Percentiles rank a stretch among this genome's conserved stretches.
These are phyloP conservation scores for Carex arenaria DNA, from an alignment of 202 grass and related monocot species.

Conservation along the genomic window DNA sequence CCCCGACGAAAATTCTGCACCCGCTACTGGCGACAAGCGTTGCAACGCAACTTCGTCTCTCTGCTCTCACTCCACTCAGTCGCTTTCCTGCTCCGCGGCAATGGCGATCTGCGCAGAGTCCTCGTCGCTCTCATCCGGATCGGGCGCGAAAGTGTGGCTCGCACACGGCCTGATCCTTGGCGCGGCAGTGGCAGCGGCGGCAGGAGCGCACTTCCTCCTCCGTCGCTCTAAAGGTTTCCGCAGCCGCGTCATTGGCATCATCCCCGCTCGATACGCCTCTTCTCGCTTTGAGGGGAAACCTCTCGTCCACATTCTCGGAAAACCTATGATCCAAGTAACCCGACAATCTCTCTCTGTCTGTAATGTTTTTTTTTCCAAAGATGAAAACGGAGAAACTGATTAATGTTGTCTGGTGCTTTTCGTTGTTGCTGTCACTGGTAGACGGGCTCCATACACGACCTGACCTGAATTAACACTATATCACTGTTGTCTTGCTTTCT, in stretches of 20 bases:
- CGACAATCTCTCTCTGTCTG: neutral
- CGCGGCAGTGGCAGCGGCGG: constrained; percentile 41
- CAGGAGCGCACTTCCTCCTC: constrained; percentile 32
- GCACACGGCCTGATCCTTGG: constrained; percentile 44
- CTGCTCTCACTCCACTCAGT: neutral
- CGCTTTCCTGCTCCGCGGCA: neutral
- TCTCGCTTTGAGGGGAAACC: constrained; percentile 95
- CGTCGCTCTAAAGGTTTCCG: constrained; percentile 47
- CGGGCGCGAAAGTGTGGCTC: constrained; percentile 36
- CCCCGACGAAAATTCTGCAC: too few species aligned
- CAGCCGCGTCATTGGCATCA: constrained; percentile 69
- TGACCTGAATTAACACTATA: too few species aligned
- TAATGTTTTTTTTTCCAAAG: neutral
- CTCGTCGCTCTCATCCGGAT: constrained; percentile 21
- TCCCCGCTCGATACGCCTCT: constrained; percentile 86
- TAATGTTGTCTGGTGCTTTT: neutral
- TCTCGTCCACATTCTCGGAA: constrained; percentile 74
- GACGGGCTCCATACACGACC: neutral
- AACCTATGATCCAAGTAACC: constrained; percentile 88
- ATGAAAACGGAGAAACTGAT: neutral
- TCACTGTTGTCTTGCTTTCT: neutral
- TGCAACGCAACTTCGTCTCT: too few species aligned
- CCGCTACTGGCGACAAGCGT: too few species aligned
- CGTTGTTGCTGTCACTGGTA: neutral
- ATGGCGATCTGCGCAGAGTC: constrained; percentile 80